Evolutionary conservation across 148 eudicot genomes (phyloP).

Genomic region (Arctostaphylos glauca): DNA sequence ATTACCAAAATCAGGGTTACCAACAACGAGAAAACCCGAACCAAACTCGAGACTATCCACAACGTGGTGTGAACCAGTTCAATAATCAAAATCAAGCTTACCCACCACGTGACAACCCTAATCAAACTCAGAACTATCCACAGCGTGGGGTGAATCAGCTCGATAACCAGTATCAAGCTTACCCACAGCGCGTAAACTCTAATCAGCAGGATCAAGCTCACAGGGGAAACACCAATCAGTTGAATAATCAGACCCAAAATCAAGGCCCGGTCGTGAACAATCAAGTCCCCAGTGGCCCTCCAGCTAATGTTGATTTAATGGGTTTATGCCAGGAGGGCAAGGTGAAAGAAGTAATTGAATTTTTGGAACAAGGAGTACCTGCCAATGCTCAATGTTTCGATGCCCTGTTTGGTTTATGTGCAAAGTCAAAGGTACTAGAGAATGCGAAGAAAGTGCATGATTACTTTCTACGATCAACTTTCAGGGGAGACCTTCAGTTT

Average conservation of each 20-base stretch:
- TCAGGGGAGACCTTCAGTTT: conserved; percentile 46
- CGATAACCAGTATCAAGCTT: conserved; percentile 35
- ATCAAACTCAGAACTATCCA: conserved; percentile 21
- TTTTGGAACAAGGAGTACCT: conserved; percentile 52
- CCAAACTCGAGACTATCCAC: conserved; percentile 20
- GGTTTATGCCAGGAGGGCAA: conserved; percentile 65
- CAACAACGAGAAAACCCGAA: conserved; percentile 29
- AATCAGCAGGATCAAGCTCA: conserved; percentile 24
- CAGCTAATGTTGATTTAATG: conserved; percentile 45
- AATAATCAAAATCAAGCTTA: conserved; percentile 36
- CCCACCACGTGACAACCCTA: conserved; percentile 28
- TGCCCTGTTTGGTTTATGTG: conserved; percentile 61
- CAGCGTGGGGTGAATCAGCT: conserved; percentile 30
- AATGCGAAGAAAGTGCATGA: conserved; percentile 46
- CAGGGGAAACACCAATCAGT: conserved; percentile 18
- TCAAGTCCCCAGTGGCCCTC: conserved; percentile 25
- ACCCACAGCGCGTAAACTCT: conserved; percentile 19
- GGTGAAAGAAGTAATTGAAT: conserved; percentile 66
- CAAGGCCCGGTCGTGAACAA: conserved; percentile 17
- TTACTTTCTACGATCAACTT: conserved; percentile 44
- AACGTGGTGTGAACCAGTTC: conserved; percentile 28
- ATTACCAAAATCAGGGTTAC: conserved; percentile 28
- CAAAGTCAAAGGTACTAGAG: conserved; percentile 39
- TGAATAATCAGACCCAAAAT: conserved; percentile 31
- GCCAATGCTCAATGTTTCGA: conserved; percentile 58